Conservation (phyloP, 768 basidiomycete genomes). For the Rhodotorula paludigena region DNA sequence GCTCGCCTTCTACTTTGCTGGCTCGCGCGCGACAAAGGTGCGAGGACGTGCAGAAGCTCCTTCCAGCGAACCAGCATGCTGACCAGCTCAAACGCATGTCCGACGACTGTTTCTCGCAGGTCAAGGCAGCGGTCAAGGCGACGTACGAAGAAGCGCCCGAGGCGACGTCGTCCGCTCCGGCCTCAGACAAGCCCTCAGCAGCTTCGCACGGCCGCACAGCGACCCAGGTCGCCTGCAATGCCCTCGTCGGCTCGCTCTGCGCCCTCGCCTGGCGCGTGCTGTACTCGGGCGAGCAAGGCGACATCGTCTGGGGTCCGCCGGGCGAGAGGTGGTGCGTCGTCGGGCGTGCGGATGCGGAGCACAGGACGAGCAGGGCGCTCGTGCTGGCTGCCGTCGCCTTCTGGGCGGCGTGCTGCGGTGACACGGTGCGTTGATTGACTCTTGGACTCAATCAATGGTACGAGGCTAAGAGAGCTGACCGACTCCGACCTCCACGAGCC, state of each 20-base stretch:
- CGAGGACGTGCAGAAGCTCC: constrained; percentile 46
- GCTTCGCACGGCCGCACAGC: constrained; percentile 59
- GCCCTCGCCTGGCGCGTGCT: constrained; percentile 57
- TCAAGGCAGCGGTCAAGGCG: constrained; percentile 62
- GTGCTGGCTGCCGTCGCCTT: constrained; percentile 28
- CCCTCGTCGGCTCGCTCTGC: constrained; percentile 60
- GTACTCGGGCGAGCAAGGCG: constrained; percentile 18
- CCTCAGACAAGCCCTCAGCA: background rate
- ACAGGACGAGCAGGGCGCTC: constrained; percentile 12
- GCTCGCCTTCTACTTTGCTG: constrained; percentile 72
- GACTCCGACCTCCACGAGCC: background rate
- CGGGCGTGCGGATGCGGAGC: background rate
- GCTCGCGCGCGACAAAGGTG: constrained; percentile 78
- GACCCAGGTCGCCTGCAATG: constrained; percentile 73
- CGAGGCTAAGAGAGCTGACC: background rate
- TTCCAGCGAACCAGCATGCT: no score
- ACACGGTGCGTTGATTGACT: constrained; percentile 17
- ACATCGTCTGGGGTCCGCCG: background rate
- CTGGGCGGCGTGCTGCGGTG: constrained; percentile 34
- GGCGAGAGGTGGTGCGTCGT: constrained; percentile 22
- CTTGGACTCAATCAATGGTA: background rate
- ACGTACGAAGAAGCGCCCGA: constrained; percentile 65
- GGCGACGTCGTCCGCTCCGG: background rate
- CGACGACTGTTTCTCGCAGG: constrained; percentile 27
- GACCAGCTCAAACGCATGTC: background rate